phyloP scores from a whole-genome alignment of 176 grass and related monocot genomes.

The Eremochloa ophiuroides region DNA sequence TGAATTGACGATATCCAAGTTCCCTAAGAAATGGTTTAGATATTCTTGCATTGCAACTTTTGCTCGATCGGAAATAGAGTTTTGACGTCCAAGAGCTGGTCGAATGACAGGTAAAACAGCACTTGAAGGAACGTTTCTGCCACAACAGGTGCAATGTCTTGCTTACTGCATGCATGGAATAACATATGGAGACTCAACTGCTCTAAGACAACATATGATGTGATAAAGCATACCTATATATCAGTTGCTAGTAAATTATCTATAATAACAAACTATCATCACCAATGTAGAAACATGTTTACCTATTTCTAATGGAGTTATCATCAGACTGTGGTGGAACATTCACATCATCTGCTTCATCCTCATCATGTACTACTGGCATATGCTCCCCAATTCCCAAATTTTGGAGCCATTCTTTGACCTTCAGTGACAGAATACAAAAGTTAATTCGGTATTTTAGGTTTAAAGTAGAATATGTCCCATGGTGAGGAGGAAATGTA shows the following conservation, averaged over 20 bases:
- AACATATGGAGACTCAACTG: slow-evolving; percentile 57
- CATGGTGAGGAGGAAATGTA: slow-evolving; percentile 3
- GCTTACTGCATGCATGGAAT: slow-evolving; percentile 60
- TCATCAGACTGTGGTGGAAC: slow-evolving; percentile 67
- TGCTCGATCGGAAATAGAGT: slow-evolving; percentile 87
- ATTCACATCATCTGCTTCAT: slow-evolving; percentile 91
- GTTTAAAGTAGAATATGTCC: neutral
- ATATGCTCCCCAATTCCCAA: slow-evolving; percentile 88
- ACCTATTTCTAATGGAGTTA: slow-evolving; percentile 84
- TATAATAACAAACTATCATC: neutral
- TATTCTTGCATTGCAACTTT: slow-evolving; percentile 97
- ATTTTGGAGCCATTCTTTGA: slow-evolving; percentile 99
- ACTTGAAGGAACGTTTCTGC: slow-evolving; percentile 99
- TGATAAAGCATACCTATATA: slow-evolving; percentile 30
- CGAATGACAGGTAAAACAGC: slow-evolving; percentile 94
- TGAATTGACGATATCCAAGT: slow-evolving; percentile 98
- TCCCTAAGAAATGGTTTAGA: slow-evolving; percentile 92
- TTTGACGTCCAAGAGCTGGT: slow-evolving; percentile 83
- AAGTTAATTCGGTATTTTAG: neutral
- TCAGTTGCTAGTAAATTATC: neutral
- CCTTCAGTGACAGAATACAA: slow-evolving; percentile 45
- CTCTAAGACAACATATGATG: slow-evolving; percentile 36
- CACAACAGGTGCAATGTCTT: slow-evolving; percentile 54
- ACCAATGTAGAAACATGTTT: slow-evolving; percentile 9
- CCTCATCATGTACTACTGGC: slow-evolving; percentile 83